These are phyloP conservation scores for Peronospora destructor DNA, from an alignment of 352 stramenopile species.

Conservation along the genomic window DNA sequence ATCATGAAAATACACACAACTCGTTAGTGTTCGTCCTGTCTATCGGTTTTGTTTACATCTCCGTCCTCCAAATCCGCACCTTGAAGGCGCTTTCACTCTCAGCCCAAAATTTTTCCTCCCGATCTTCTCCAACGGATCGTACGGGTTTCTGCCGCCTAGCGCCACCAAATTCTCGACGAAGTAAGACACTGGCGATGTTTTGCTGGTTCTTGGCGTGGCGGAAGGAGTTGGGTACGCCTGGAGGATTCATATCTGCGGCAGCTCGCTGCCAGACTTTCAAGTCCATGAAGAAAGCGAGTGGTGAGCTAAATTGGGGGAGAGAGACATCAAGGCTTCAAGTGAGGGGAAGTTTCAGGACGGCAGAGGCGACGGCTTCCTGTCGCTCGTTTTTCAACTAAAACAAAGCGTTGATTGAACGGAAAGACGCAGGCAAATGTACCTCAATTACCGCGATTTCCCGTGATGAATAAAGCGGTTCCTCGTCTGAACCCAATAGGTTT, in stretches of 20 bases:
- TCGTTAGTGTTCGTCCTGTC: conserved; percentile 1
- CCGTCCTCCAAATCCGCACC: conserved; percentile 21
- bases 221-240: conserved; percentile 72
- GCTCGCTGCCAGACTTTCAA: conserved; percentile 70
- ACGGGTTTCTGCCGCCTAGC: conserved; percentile 37
- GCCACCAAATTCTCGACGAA: conserved; percentile 50
- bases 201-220: conserved; percentile 50
- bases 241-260: conserved; percentile 58
- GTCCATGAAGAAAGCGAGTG: conserved; percentile 15
- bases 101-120: conserved; percentile 66
- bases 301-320: not conserved
- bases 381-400: too few relatives aligned
- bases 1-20: conserved; percentile 1
- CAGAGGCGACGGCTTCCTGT: conserved; percentile 5
- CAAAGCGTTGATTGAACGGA: not conserved
- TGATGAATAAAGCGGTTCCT: not conserved
- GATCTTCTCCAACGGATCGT: conserved; percentile 38
- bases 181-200: conserved; percentile 63
- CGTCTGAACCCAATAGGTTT: conserved; percentile 1
- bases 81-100: conserved; percentile 72
- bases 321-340: not conserved
- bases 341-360: conserved; percentile 18
- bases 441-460: conserved; percentile 9
- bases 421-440: conserved; percentile 5
- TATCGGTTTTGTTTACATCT: not conserved